A percentile compares a stretch with the other conserved stretches of the same genome.
phyloP scores from a whole-genome alignment of 495 filamentous ascomycete genomes.

The Tuber indicum region DNA sequence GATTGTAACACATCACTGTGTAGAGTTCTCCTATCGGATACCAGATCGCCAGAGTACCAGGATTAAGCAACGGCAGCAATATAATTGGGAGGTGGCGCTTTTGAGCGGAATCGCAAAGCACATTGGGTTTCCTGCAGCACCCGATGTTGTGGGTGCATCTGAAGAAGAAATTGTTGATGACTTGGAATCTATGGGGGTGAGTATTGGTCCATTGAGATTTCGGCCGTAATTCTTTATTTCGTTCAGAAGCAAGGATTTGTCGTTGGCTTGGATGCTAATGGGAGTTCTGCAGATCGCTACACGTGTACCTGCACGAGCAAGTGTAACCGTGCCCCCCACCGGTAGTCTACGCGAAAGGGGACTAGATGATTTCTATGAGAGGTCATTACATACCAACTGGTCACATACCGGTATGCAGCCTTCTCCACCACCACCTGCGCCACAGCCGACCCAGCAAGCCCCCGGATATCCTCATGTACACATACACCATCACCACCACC shows the following conservation, averaged over 20 bases:
- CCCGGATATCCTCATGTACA: constrained; percentile 39
- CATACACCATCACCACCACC: constrained; percentile 40
- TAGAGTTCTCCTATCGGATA: constrained; percentile 55
- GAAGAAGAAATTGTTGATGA: constrained; percentile 74
- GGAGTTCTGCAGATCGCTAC: constrained; percentile 40
- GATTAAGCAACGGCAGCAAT: constrained; percentile 70
- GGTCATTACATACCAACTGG: constrained; percentile 28
- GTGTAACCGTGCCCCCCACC: constrained; percentile 32
- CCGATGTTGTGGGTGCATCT: constrained; percentile 64
- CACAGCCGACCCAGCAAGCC: constrained; percentile 23
- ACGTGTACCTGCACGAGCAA: constrained; percentile 38
- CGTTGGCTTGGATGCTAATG: constrained; percentile 26
- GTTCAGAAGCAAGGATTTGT: constrained; percentile 26
- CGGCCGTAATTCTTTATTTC: constrained; percentile 27
- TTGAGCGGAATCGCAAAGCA: constrained; percentile 88
- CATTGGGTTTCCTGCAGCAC: constrained; percentile 92
- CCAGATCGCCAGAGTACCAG: constrained; percentile 61
- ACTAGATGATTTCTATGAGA: constrained; percentile 38
- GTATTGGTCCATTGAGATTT: constrained; percentile 43
- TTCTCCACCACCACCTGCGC: constrained; percentile 40
- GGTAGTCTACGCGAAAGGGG: constrained; percentile 33
- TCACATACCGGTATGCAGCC: constrained; percentile 12
- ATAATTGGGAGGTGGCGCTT: constrained; percentile 88
- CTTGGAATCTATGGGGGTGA: constrained; percentile 81
- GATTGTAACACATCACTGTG: constrained; percentile 23